Base-by-base conservation (phyloP, 2,329 filamentous ascomycete species). In the Graphium sp. region DNA sequence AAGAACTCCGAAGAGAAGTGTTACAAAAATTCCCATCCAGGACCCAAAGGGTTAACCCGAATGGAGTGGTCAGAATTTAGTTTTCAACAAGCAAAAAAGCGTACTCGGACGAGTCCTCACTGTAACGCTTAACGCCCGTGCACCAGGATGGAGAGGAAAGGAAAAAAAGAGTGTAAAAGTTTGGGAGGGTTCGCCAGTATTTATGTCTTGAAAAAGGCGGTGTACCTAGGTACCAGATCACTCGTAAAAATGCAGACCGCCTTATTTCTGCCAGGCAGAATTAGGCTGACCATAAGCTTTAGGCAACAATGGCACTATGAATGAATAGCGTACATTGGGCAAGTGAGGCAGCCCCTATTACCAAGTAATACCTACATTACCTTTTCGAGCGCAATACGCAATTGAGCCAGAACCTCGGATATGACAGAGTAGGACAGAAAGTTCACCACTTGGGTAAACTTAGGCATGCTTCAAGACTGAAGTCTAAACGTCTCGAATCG, bases 81-180 rank as follows among this genome's bases (percentile, higher is more conserved):
- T 79, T 80, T 79, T 79, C 74, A 80, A 80, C 74, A 77, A 79
- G 74, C 74, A 79, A 79, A 78, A 73, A 73, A 61, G 60, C 63
- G 60, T 62, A 61, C 67, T 74, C 68, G 62, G 69, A 73, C 66
- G 60, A 75, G 74, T 78, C 74, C 69, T 79, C 74, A 79, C 73
- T 76, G 72, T 66, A 72, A 71, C 66, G 69, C 71, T 69, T 78
- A 73, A 74, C 65, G 73, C 74, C 74, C 72, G 55, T 71, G 70
- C 71, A 74, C 67, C 62, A 43, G 57, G 61, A 66, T 66, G 53
- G 48, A 42, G 56, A 55, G 36, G 49, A 54, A 62, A 60, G 53
- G 42, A 47, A 51, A 49, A 53, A 53, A 49, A 38, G 46, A 42
- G 18, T 14, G 9, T 33, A 35, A 50, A 53, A 44, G 13, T 2